Conservation (phyloP, 306 rosid species). For the Trifolium dubium region DNA sequence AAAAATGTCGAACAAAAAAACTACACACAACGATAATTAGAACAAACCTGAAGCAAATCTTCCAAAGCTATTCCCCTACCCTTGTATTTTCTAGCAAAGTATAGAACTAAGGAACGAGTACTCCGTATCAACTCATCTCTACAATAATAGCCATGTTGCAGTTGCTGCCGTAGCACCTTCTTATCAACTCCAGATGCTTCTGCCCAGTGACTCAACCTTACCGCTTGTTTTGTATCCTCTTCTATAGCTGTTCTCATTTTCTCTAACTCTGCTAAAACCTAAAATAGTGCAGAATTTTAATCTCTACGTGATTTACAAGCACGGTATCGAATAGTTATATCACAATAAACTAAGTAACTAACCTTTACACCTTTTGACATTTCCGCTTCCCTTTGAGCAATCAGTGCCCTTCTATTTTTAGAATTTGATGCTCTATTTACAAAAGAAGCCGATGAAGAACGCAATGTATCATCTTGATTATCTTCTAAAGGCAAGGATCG, state of each 20-base stretch:
- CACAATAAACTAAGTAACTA: not conserved
- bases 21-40: constrained; percentile 17
- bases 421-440: constrained; percentile 48
- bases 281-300: constrained; percentile 25
- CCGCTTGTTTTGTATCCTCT: constrained; percentile 62
- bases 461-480: constrained; percentile 37
- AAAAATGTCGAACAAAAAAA: constrained; percentile 8
- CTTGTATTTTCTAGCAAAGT: constrained; percentile 76
- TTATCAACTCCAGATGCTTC: constrained; percentile 70
- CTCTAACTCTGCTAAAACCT: constrained; percentile 78
- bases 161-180: constrained; percentile 58
- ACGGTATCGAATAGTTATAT: not conserved
- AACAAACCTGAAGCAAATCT: constrained; percentile 85
- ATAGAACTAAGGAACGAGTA: constrained; percentile 72
- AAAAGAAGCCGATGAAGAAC: constrained; percentile 46
- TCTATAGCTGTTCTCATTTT: constrained; percentile 66
- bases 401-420: constrained; percentile 52
- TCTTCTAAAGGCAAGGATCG: constrained; percentile 40
- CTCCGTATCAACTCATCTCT: constrained; percentile 80
- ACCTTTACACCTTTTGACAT: constrained; percentile 84
- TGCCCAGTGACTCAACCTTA: constrained; percentile 81
- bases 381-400: constrained; percentile 74
- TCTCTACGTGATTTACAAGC: not conserved
- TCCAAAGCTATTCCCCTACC: constrained; percentile 78
- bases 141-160: constrained; percentile 72